Percentiles rank a stretch among this genome's conserved stretches.
Evolutionary conservation across 495 filamentous ascomycete species (phyloP).

Genomic region (Penicillium lagena): DNA sequence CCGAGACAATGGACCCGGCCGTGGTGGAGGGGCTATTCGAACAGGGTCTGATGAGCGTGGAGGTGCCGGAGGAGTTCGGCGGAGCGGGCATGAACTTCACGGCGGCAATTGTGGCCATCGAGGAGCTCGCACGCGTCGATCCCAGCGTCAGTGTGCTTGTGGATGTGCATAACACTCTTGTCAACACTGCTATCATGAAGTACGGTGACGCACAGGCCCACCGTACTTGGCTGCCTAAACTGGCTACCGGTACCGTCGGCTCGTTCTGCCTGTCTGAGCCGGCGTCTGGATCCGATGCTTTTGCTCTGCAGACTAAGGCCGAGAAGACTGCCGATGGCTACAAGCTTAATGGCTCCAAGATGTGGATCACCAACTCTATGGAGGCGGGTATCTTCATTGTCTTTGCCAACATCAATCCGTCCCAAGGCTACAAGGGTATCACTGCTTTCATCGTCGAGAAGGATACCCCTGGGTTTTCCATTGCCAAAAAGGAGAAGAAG

Average conservation of each 20-base stretch:
- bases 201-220: slow-evolving; percentile 70
- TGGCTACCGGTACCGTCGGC: slow-evolving; percentile 87
- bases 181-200: slow-evolving; percentile 88
- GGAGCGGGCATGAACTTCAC: slow-evolving; percentile 99
- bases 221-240: slow-evolving; percentile 76
- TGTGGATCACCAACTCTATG: slow-evolving; percentile 98
- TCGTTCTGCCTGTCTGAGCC: slow-evolving; percentile 97
- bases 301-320: slow-evolving; percentile 87
- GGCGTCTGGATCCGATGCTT: slow-evolving; percentile 88
- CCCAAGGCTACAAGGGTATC: slow-evolving; percentile 90
- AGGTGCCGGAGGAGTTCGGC: slow-evolving; percentile 95
- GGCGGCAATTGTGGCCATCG: slow-evolving; percentile 88
- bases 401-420: slow-evolving; percentile 88
- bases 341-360: slow-evolving; percentile 85
- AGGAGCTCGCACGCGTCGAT: slow-evolving; percentile 91
- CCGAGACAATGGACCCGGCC: slow-evolving; percentile 83
- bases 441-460: slow-evolving; percentile 95
- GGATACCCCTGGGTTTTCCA: slow-evolving; percentile 78
- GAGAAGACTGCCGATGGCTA: slow-evolving; percentile 71
- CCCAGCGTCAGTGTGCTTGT: slow-evolving; percentile 90
- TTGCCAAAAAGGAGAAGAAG: slow-evolving; percentile 99
- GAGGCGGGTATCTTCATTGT: slow-evolving; percentile 96
- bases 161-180: slow-evolving; percentile 96
- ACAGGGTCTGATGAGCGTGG: slow-evolving; percentile 94
- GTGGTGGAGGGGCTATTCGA: slow-evolving; percentile 93